Evolutionary conservation across 164 flowering plant genomes (phyloP).

Genomic region (Pachysandra terminalis): DNA sequence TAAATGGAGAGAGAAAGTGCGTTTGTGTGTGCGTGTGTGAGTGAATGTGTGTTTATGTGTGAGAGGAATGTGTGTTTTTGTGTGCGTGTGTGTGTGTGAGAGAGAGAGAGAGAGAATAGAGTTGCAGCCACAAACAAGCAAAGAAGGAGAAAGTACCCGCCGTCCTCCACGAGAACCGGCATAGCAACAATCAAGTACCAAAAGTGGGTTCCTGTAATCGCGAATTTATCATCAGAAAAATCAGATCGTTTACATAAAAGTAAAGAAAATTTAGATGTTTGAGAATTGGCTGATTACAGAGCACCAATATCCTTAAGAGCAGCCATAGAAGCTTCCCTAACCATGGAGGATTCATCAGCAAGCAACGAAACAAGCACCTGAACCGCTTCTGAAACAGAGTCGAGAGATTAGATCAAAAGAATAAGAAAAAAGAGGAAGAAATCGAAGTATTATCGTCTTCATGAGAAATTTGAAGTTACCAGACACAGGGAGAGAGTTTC

Average conservation of each 20-base stretch:
- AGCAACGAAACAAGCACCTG: constrained; percentile 38
- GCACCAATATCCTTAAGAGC: constrained; percentile 72
- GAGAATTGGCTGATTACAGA: constrained; percentile 35
- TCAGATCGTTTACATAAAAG: too few relatives aligned
- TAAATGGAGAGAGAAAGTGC: neutral
- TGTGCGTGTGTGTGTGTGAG: too few relatives aligned
- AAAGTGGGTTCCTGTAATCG: constrained; percentile 61
- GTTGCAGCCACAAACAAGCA: too few relatives aligned
- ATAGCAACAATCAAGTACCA: constrained; percentile 85
- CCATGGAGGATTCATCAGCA: too few relatives aligned
- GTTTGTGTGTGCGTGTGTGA: too few relatives aligned
- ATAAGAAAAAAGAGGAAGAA: neutral
- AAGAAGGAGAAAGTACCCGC: constrained; percentile 37
- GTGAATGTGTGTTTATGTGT: too few relatives aligned
- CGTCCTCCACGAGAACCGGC: constrained; percentile 87
- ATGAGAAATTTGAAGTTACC: constrained; percentile 4
- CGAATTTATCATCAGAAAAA: constrained; percentile 4
- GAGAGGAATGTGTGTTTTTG: too few relatives aligned
- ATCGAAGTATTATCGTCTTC: too few relatives aligned
- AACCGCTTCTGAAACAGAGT: constrained; percentile 27
- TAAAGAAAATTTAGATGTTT: too few relatives aligned
- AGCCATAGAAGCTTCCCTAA: too few relatives aligned
- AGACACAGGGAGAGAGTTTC: constrained; percentile 20
- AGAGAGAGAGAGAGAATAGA: too few relatives aligned
- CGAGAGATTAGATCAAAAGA: neutral